Evolutionary conservation across 768 basidiomycete species (phyloP), one percentile per base, ranked within the genome.

Genomic region (Rhizopogon vinicolor): DNA sequence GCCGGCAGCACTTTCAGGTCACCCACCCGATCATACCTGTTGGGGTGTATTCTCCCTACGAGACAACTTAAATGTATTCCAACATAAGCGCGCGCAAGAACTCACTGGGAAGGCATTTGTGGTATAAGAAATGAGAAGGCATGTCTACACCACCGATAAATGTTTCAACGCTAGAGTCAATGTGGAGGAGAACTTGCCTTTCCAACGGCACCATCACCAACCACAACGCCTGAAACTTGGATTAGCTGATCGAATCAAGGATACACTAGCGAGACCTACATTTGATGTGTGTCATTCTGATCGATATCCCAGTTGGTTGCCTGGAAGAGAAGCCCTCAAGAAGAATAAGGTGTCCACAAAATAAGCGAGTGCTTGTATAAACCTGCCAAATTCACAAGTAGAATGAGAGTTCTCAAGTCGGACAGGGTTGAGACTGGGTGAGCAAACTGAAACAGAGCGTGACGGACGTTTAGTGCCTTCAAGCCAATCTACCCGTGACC

Each of bases 61-160:
- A 35, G 50, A 53, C 53, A 45, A 52, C 62, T 61, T 51, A 35
- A 25, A 14, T 29, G 50, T 72, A 40, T 37, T 35, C 22, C 44
- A 31, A 29, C 19, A 59, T 63, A 33, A 54, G n/a, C 5, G 22
- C 25, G 40, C 55, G 59, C 41, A 14, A 45, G 35, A 22, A 77
- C 90, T 72, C 75, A 93, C 91, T 57, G 93, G 93, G 73, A 95
- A 96, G 41, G 95, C 92, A 76, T 96, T 95, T 62, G 97, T 99
- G 62, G 97, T 99, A 78, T 99, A 99, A 51, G 96, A 98, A 70
- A 99, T 99, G 66, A 99, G 83, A 57, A 99, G 85, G 74, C 97
- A 99, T 53, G 97, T 98, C 97, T 98, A 66, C 33, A 62, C 68
- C 68, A 59, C 62, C 55, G 19, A 58, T 48, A 42, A 33, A 43